A percentile compares a stretch with the other conserved stretches of the same genome.
These are phyloP conservation scores for Cinnamomum chago DNA, from an alignment of 164 flowering plant species.

Conservation along the genomic window DNA sequence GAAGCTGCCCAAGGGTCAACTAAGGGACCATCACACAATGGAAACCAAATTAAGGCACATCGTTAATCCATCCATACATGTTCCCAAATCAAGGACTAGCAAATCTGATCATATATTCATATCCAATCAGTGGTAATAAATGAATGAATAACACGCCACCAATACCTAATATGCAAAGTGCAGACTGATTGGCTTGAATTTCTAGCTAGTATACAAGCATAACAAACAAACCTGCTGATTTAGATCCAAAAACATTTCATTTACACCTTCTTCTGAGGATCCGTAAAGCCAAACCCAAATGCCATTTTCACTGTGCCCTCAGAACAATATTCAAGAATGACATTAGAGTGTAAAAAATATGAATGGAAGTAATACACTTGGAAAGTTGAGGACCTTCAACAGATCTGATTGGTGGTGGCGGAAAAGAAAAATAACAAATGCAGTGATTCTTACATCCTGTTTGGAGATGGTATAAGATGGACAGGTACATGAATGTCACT, in stretches of 20 bases:
- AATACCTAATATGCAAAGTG: background rate
- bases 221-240: slow-evolving; percentile 46
- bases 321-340: background rate
- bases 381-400: background rate
- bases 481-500: slow-evolving; percentile 69
- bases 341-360: background rate
- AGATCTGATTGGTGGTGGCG: background rate
- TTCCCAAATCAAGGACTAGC: too few species aligned
- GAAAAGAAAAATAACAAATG: background rate
- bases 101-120: too few species aligned
- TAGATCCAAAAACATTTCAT: slow-evolving; percentile 35
- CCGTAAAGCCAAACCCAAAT: slow-evolving; percentile 57
- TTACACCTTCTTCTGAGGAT: slow-evolving; percentile 9
- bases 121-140: too few species aligned
- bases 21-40: too few species aligned
- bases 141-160: too few species aligned
- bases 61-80: too few species aligned
- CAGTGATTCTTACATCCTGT: slow-evolving; percentile 34
- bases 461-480: slow-evolving; percentile 47
- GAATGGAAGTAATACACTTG: background rate
- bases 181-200: background rate
- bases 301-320: slow-evolving; percentile 32
- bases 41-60: too few species aligned
- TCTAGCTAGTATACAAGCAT: background rate
- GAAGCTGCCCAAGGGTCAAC: too few species aligned